Conservation (phyloP, 1,284 basidiomycete genomes). For the Rhodotorula sp. region DNA sequence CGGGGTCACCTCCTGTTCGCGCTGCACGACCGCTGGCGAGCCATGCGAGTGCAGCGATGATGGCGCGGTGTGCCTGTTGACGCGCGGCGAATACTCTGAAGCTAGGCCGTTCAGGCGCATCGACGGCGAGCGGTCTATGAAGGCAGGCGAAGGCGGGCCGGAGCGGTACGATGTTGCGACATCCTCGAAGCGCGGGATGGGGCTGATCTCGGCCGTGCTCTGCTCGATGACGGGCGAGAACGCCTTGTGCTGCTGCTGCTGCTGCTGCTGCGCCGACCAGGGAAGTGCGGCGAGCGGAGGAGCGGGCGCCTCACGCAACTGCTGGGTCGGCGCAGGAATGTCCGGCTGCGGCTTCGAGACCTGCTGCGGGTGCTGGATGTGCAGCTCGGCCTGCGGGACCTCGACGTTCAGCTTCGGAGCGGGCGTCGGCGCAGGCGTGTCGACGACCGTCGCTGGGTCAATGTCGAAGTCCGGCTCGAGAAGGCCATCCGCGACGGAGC, state of each 20-base stretch:
- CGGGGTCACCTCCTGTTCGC: background rate
- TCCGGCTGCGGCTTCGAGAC: background rate
- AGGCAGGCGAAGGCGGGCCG: background rate
- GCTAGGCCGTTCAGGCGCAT: too few species aligned
- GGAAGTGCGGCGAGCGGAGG: background rate
- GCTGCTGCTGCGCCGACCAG: background rate
- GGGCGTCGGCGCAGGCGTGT: background rate
- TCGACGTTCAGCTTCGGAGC: conserved; percentile 8
- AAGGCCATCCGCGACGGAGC: conserved; percentile 33
- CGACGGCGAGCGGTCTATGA: background rate
- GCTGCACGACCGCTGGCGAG: background rate
- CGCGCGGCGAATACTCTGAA: background rate
- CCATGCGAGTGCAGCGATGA: background rate
- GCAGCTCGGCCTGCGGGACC: background rate
- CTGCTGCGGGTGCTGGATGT: conserved; percentile 3
- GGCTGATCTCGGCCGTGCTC: background rate
- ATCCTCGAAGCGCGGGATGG: background rate
- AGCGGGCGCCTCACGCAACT: conserved; percentile 5
- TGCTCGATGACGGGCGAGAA: conserved; percentile 12
- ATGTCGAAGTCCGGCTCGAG: conserved; percentile 40
- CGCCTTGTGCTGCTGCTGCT: background rate
- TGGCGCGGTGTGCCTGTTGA: background rate
- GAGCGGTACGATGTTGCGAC: conserved; percentile 1
- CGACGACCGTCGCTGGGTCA: conserved; percentile 18
- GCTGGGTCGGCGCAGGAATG: background rate